phyloP scores from a whole-genome alignment of 169 alveolate species.

The Theileria equi region DNA sequence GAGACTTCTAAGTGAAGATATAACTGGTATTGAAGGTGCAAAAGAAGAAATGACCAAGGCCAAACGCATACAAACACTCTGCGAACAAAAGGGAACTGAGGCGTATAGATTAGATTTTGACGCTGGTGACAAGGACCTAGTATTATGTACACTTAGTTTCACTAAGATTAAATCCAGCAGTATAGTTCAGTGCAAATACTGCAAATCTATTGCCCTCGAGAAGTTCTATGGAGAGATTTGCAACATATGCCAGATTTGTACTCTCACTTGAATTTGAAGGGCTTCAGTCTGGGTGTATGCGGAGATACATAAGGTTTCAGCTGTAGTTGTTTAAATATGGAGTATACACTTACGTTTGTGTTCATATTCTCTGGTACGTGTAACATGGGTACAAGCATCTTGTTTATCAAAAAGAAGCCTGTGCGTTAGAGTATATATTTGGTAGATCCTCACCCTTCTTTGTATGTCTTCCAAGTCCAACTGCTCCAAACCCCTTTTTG shows the following conservation, averaged over 20 bases:
- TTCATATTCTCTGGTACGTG: slow-evolving; percentile 74
- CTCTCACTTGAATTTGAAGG: not conserved
- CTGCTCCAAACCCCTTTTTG: slow-evolving; percentile 86
- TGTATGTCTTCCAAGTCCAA: slow-evolving; percentile 83
- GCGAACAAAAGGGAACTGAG: slow-evolving; percentile 53
- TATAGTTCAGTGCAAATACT: slow-evolving; percentile 53
- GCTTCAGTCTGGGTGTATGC: slow-evolving; percentile 57
- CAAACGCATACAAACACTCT: slow-evolving; percentile 40
- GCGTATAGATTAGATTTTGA: slow-evolving; percentile 26
- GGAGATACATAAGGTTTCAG: slow-evolving; percentile 75
- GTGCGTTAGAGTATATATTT: not conserved
- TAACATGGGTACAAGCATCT: slow-evolving; percentile 80
- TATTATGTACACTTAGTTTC: slow-evolving; percentile 44
- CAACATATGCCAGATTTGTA: slow-evolving; percentile 40
- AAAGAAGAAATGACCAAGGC: slow-evolving; percentile 65
- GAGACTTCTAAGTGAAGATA: slow-evolving; percentile 57
- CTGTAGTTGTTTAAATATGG: not conserved
- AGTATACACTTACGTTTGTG: slow-evolving; percentile 56
- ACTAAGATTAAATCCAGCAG: slow-evolving; percentile 19
- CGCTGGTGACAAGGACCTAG: slow-evolving; percentile 20
- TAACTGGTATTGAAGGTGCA: slow-evolving; percentile 42
- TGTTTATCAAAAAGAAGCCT: slow-evolving; percentile 81
- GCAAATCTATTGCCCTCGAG: slow-evolving; percentile 48
- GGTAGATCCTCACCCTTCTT: slow-evolving; percentile 69
- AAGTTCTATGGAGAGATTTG: slow-evolving; percentile 27